Evolutionary conservation across 2,329 filamentous ascomycete species (phyloP).

Genomic region (Penicillium olsonii): DNA sequence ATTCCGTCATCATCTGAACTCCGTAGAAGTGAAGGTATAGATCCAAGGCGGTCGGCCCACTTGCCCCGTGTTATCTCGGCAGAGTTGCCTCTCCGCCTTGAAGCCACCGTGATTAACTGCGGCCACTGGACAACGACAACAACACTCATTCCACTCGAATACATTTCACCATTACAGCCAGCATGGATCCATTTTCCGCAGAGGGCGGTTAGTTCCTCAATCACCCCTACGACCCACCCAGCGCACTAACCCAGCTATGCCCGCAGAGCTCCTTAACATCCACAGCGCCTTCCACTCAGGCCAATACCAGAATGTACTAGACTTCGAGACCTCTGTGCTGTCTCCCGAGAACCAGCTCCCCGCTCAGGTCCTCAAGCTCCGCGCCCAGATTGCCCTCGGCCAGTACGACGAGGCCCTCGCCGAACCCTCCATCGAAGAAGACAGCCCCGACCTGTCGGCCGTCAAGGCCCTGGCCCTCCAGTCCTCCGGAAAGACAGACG

Average conservation of each 20-base stretch:
- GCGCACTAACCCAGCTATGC: slow-evolving; percentile 19
- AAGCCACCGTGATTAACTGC: slow-evolving; percentile 25
- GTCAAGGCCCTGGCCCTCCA: slow-evolving; percentile 74
- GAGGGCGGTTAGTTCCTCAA: slow-evolving; percentile 55
- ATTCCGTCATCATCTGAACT: too few species aligned
- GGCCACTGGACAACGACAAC: slow-evolving; percentile 21
- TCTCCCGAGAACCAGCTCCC: slow-evolving; percentile 76
- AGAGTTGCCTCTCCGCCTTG: slow-evolving; percentile 20
- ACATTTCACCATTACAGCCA: slow-evolving; percentile 19
- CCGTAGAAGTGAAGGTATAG: neutral
- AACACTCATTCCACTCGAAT: slow-evolving; percentile 11
- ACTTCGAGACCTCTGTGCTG: slow-evolving; percentile 80
- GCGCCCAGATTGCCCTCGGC: slow-evolving; percentile 80
- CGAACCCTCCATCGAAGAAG: slow-evolving; percentile 64
- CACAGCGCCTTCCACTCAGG: slow-evolving; percentile 70
- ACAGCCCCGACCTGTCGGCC: slow-evolving; percentile 73
- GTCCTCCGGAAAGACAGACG: slow-evolving; percentile 59
- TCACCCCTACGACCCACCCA: neutral
- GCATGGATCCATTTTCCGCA: slow-evolving; percentile 65
- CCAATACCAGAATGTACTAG: slow-evolving; percentile 82
- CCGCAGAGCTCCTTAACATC: slow-evolving; percentile 65
- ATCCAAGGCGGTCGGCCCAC: slow-evolving; percentile 25
- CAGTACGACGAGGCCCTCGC: slow-evolving; percentile 72
- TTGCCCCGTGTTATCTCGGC: slow-evolving; percentile 13
- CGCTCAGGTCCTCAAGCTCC: slow-evolving; percentile 75